Base-by-base conservation (phyloP, 257 asterid genomes). In the Fraxinus anomala region DNA sequence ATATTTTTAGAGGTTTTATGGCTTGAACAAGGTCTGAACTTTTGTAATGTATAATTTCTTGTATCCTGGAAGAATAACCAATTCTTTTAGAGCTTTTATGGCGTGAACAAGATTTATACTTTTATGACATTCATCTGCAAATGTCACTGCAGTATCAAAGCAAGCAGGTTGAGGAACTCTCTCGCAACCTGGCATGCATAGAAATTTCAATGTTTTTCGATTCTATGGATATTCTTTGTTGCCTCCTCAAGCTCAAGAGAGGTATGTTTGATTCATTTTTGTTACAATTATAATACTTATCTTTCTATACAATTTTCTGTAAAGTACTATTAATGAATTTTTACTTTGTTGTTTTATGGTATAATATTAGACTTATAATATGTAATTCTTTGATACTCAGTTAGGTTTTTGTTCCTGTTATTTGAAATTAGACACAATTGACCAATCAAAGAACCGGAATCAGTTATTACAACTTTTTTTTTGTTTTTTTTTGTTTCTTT, bases 131-230 rank as follows among this genome's bases (percentile, higher is more conserved):
- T 75, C 75, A 28, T 82, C 74, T 82, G 82, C 66, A 76, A 76
- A 85, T 88, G 89, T 82, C 87, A 73, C 81, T 90, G 89, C 90
- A 87, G 91, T 84, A 77, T 54, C 82, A 77, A 68, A 78, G 75
- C 81, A 82, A 82, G 86, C 90, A 83, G 88, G 86, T 82, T 74
- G 83, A 78, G 86, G 84, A 79, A 84, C 73, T 70, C 63, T 44
- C 74, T 76, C 72, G 79, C 88, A 78, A 75, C 73, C 79, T 84
- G 87, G 85, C 83, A 81, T 68, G 72, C 24, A 42, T 80, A 78
- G 56, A 73, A 79, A 79, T 80, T 76, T 76, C 66, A 85, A 80
- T 85, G 83, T 19, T 39, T 86, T 83, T 86, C 76, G 79, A 78
- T 6, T 84, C 78, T 80, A 56, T 89, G 77, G 88, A 81, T 83